Evolutionary conservation across 768 basidiomycete genomes (phyloP).

Genomic region (Leccinum barrowsii): DNA sequence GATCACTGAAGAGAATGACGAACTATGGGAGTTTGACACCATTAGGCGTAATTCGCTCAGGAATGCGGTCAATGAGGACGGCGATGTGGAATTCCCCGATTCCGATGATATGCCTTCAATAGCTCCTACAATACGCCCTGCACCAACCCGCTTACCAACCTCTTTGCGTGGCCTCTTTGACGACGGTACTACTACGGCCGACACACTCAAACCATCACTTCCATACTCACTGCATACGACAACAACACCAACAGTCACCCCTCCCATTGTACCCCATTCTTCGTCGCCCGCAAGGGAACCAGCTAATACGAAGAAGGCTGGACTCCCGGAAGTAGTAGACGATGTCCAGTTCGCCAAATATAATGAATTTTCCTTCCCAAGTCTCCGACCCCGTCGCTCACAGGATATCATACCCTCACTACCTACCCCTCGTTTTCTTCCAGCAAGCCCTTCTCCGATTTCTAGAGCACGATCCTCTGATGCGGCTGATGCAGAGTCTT

Average conservation of each 20-base stretch:
- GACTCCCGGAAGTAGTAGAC: slow-evolving; percentile 33
- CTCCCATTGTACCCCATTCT: slow-evolving; percentile 25
- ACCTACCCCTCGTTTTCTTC: slow-evolving; percentile 19
- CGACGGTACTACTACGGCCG: slow-evolving; percentile 41
- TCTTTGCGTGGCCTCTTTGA: slow-evolving; percentile 81
- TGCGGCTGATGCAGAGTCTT: slow-evolving; percentile 20
- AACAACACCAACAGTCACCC: slow-evolving; percentile 27
- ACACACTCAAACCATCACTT: slow-evolving; percentile 42
- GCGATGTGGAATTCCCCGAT: slow-evolving; percentile 17
- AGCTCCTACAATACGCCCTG: slow-evolving; percentile 49
- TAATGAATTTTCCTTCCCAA: slow-evolving; percentile 52
- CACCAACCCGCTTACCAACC: slow-evolving; percentile 58
- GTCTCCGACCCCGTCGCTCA: slow-evolving; percentile 55
- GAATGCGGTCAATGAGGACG: slow-evolving; percentile 21
- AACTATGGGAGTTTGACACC: slow-evolving; percentile 77
- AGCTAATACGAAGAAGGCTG: slow-evolving; percentile 30
- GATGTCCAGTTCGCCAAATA: slow-evolving; percentile 44
- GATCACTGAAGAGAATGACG: slow-evolving; percentile 29
- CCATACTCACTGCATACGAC: slow-evolving; percentile 21
- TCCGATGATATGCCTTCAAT: slow-evolving; percentile 14
- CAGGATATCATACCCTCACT: slow-evolving; percentile 43
- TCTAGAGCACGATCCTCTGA: slow-evolving; percentile 35
- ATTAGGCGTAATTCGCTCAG: slow-evolving; percentile 43
- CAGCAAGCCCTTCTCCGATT: slow-evolving; percentile 33
- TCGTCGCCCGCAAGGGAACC: slow-evolving; percentile 37